These are phyloP conservation scores for Candida dubliniensis DNA, from an alignment of 1,139 yeast species.

Conservation along the genomic window DNA sequence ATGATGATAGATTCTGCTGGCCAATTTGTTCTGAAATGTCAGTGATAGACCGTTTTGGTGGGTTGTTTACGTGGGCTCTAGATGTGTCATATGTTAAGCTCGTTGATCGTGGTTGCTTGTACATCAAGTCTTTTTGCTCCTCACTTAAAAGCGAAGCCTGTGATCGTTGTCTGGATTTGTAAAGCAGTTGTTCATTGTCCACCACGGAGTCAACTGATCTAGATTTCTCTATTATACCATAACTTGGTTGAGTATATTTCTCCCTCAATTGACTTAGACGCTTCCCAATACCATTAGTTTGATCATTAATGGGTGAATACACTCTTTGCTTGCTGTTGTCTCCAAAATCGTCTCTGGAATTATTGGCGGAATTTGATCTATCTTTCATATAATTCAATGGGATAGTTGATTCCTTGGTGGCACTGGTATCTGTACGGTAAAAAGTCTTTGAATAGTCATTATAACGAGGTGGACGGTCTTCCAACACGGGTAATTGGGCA, in stretches of 20 bases:
- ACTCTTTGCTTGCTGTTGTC: background rate
- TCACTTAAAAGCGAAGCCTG: background rate
- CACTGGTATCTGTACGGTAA: constrained; percentile 2
- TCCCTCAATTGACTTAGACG: constrained; percentile 9
- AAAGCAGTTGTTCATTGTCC: background rate
- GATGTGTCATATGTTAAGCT: background rate
- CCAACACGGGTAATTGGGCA: constrained; percentile 11
- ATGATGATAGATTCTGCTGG: background rate
- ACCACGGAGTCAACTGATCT: background rate
- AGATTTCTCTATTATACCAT: background rate
- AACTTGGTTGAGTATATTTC: constrained; percentile 1
- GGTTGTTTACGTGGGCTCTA: background rate
- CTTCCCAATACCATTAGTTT: background rate
- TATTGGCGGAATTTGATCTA: background rate
- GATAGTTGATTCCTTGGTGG: background rate
- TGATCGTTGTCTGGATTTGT: constrained; percentile 1
- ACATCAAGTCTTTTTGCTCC: background rate
- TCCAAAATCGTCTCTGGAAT: background rate
- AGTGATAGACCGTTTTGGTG: constrained; percentile 1
- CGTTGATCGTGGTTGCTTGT: background rate
- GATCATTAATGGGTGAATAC: constrained; percentile 8
- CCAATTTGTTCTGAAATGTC: background rate
- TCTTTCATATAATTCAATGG: constrained; percentile 3
- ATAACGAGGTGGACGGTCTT: constrained; percentile 8
- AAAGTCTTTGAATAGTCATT: constrained; percentile 8